Evolutionary conservation across 1,284 basidiomycete species (phyloP), one percentile per base, ranked within the genome.

Genomic region (Tilletia caries): DNA sequence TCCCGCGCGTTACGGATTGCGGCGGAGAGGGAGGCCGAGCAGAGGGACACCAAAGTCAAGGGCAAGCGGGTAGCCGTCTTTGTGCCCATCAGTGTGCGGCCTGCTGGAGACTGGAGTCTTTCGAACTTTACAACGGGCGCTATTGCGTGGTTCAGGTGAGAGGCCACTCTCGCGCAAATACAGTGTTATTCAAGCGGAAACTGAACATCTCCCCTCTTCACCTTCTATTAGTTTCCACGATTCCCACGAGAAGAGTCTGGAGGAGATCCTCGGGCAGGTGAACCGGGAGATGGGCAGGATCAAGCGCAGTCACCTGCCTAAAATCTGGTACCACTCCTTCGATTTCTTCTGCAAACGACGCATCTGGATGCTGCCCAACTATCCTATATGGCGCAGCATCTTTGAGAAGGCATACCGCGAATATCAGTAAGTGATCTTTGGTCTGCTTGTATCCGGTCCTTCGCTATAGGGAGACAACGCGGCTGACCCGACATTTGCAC

Each of bases 21-120:
- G n/a, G 76, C 80, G 2, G 76, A 79, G 65, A 70, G 74, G 5
- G 72, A 76, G 10, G 68, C 68, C n/a, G 70, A 71, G 6, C 67
- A 62, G 58, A 25, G 54, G 23, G 66, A 72, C 27, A 68, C 41
- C 18, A 37, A 70, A 18, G 74, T 79, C 69, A 74, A 72, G 64
- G 81, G 82, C 69, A 76, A 78, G 66, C 78, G 81, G n/a, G 75
- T 80, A 8, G 80, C 81, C 58, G 73, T 82, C 67, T 82, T 82
- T 71, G 74, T 82, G 10, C 81, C 81, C 41, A 80, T 82, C 69
- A 76, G 74, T 25, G 68, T 78, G 33, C 78, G 81, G 33, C 79
- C 78, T 37, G 70, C 73, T 50, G 80, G 80, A 27, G 76, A 82
- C 65, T 82, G 80, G 79, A 73, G 74, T 43, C 71, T 82, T 66